These are phyloP conservation scores for Russula sp. DNA, from an alignment of 768 basidiomycete genomes.

Conservation along the genomic window DNA sequence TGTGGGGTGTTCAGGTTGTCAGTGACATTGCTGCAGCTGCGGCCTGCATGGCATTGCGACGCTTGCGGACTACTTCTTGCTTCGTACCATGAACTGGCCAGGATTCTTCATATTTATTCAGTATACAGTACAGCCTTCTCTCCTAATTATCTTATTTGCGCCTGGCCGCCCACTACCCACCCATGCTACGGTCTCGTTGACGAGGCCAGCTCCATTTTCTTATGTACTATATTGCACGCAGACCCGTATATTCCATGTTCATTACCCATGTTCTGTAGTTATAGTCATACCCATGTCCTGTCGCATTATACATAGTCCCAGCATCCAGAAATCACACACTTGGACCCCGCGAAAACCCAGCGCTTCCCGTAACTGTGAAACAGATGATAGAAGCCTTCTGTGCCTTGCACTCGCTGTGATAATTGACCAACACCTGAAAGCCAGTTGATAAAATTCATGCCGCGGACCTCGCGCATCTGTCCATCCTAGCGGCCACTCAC, in stretches of 20 bases:
- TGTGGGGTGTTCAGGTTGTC: background rate
- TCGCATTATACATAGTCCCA: background rate
- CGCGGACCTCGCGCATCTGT: conserved; percentile 16
- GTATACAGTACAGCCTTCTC: background rate
- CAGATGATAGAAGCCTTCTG: background rate
- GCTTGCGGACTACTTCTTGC: conserved; percentile 2
- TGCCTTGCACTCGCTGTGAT: background rate
- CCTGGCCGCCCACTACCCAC: background rate
- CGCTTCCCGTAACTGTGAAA: background rate
- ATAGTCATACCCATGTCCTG: background rate
- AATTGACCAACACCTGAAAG: background rate
- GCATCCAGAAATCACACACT: background rate
- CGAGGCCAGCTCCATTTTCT: background rate
- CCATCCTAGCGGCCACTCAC: background rate
- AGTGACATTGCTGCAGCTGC: background rate
- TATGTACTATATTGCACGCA: background rate
- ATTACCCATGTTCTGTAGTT: background rate
- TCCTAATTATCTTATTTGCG: background rate
- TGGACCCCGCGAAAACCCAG: conserved; percentile 14
- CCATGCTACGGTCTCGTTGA: background rate
- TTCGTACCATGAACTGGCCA: background rate
- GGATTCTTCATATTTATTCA: background rate
- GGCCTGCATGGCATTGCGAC: background rate
- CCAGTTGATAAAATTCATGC: background rate
- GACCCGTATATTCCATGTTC: background rate